These are phyloP conservation scores for Gynandropsis gynandra DNA, from an alignment of 345 rosid genomes.

Conservation along the genomic window DNA sequence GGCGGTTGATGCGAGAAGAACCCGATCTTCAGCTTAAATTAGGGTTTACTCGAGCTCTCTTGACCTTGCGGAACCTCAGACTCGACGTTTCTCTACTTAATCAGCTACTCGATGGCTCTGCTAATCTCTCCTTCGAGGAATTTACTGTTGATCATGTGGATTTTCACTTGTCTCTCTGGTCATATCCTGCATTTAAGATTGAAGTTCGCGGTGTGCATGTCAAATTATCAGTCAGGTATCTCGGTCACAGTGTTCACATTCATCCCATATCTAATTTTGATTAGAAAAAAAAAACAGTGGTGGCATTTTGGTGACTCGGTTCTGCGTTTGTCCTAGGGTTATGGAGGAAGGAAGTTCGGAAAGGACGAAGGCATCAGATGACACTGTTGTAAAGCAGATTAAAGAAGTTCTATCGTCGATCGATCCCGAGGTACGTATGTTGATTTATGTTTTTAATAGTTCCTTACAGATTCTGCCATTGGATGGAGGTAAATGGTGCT, in stretches of 20 bases:
- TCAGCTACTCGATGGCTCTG: conserved; percentile 37
- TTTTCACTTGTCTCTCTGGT: conserved; percentile 65
- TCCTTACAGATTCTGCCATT: conserved; percentile 1
- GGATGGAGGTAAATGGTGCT: conserved; percentile 4
- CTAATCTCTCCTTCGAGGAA: conserved; percentile 36
- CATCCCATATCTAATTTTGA: conserved; percentile 5
- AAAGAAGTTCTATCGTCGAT: conserved; percentile 43
- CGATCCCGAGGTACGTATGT: conserved; percentile 70
- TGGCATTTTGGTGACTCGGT: conserved; percentile 14
- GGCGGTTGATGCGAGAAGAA: conserved; percentile 55
- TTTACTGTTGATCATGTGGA: conserved; percentile 42
- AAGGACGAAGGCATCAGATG: conserved; percentile 24
- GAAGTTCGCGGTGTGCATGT: conserved; percentile 55
- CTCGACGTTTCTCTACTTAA: conserved; percentile 47
- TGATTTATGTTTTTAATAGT: neutral
- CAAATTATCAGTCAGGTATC: conserved; percentile 43
- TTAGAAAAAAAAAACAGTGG: neutral
- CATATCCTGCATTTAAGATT: conserved; percentile 44
- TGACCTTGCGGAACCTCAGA: conserved; percentile 39
- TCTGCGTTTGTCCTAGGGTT: conserved; percentile 27
- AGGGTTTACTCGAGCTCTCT: conserved; percentile 47
- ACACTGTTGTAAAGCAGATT: conserved; percentile 30
- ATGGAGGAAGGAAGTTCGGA: conserved; percentile 34
- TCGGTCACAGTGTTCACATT: conserved; percentile 4
- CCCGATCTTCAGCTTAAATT: conserved; percentile 58